phyloP scores from a whole-genome alignment of 1,139 yeast species.

The Yamadazyma atmosphaerica region DNA sequence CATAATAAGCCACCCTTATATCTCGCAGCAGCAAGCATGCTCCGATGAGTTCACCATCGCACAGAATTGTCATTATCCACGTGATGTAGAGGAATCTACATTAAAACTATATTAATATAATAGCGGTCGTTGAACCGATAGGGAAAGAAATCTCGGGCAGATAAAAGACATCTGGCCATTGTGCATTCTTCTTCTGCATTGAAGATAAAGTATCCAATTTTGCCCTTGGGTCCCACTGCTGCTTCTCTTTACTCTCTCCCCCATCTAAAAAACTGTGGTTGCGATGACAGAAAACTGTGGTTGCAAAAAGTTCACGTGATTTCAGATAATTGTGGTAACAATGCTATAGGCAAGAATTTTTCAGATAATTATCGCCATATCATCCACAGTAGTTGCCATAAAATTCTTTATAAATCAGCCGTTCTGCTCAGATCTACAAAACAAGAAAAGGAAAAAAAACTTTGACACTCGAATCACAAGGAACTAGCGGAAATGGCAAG shows the following conservation, averaged over 20 bases:
- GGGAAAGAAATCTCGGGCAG: too few species aligned
- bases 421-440: not conserved
- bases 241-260: too few species aligned
- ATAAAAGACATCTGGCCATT: not conserved
- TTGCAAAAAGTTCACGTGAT: constrained; percentile 3
- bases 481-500: not conserved
- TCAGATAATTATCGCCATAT: not conserved
- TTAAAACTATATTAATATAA: too few species aligned
- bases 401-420: not conserved
- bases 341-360: constrained; percentile 1
- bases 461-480: too few species aligned
- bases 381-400: constrained; percentile 1
- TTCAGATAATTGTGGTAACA: constrained; percentile 1
- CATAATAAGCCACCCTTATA: too few species aligned
- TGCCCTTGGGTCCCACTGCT: too few species aligned
- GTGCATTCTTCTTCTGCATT: too few species aligned
- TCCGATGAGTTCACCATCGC: constrained; percentile 3
- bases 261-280: too few species aligned
- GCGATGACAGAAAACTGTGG: not conserved
- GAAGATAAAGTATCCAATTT: too few species aligned
- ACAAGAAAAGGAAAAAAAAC: too few species aligned
- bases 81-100: not conserved
- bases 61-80: constrained; percentile 3
- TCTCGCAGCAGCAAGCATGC: constrained; percentile 1
- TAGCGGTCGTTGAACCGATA: too few species aligned